Evolutionary conservation across 495 filamentous ascomycete genomes (phyloP).

Genomic region (Annulohypoxylon nitens): DNA sequence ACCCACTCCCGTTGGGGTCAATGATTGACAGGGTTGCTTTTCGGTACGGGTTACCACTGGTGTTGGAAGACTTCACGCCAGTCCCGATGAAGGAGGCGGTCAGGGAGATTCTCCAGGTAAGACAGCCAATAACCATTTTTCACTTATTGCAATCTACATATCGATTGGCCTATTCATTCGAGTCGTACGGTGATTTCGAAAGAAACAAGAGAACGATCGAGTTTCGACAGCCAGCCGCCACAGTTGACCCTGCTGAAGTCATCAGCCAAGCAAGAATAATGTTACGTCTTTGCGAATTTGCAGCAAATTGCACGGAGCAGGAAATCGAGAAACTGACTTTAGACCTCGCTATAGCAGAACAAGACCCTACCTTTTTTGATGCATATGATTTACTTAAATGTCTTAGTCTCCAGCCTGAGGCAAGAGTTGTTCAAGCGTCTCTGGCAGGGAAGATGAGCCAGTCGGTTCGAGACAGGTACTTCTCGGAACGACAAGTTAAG

Average conservation of each 20-base stretch:
- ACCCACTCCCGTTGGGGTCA: no score
- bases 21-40: no score
- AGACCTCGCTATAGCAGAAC: constrained; percentile 24
- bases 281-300: constrained; percentile 33
- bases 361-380: constrained; percentile 28
- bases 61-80: not conserved
- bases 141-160: not conserved
- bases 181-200: no score
- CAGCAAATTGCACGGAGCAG: not conserved
- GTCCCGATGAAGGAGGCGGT: not conserved
- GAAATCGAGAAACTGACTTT: constrained; percentile 1
- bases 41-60: no score
- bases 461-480: constrained; percentile 6
- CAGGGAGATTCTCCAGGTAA: not conserved
- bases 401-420: constrained; percentile 26
- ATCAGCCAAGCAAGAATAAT: constrained; percentile 32
- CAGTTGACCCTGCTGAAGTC: constrained; percentile 25
- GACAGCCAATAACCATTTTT: not conserved
- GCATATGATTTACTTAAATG: constrained; percentile 41
- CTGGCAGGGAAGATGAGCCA: not conserved
- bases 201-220: constrained; percentile 41
- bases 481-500: not conserved
- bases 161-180: not conserved
- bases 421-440: constrained; percentile 28
- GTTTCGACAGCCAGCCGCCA: constrained; percentile 40